phyloP scores from a whole-genome alignment of 805 yeast species.

The Wickerhamiella vanderwaltii region DNA sequence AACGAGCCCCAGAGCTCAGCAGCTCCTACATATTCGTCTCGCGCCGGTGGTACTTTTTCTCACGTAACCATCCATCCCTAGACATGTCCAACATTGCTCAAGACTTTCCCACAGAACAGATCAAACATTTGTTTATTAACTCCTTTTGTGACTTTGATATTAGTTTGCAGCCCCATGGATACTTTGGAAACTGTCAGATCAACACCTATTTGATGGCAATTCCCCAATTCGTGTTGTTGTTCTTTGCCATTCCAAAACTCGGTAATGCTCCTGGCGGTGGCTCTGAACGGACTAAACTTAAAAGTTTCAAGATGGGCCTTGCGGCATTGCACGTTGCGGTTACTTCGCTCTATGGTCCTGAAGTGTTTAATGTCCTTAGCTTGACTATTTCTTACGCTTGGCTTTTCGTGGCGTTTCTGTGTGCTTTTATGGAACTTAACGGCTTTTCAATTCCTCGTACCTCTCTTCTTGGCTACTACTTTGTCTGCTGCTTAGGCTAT shows the following conservation, averaged over 20 bases:
- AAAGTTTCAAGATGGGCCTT: slow-evolving; percentile 18
- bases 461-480: slow-evolving; percentile 21
- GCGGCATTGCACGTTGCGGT: slow-evolving; percentile 15
- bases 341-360: slow-evolving; percentile 15
- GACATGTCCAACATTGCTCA: slow-evolving; percentile 1
- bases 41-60: too few species aligned
- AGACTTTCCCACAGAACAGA: not conserved
- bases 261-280: slow-evolving; percentile 14
- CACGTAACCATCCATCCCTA: slow-evolving; percentile 3
- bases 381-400: slow-evolving; percentile 13
- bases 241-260: slow-evolving; percentile 16
- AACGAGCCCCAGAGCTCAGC: too few species aligned
- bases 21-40: too few species aligned
- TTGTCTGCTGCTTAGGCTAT: slow-evolving; percentile 17
- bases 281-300: slow-evolving; percentile 12
- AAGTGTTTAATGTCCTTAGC: slow-evolving; percentile 19
- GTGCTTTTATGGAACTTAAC: slow-evolving; percentile 21
- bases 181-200: slow-evolving; percentile 19
- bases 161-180: slow-evolving; percentile 18
- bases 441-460: slow-evolving; percentile 20
- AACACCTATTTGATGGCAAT: slow-evolving; percentile 21
- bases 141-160: slow-evolving; percentile 29
- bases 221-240: slow-evolving; percentile 14
- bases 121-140: slow-evolving; percentile 28
- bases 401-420: slow-evolving; percentile 16